A percentile compares a stretch with the other conserved stretches of the same genome.
Evolutionary conservation across 2,329 filamentous ascomycete genomes (phyloP).

Genomic region (Fusarium redolens): DNA sequence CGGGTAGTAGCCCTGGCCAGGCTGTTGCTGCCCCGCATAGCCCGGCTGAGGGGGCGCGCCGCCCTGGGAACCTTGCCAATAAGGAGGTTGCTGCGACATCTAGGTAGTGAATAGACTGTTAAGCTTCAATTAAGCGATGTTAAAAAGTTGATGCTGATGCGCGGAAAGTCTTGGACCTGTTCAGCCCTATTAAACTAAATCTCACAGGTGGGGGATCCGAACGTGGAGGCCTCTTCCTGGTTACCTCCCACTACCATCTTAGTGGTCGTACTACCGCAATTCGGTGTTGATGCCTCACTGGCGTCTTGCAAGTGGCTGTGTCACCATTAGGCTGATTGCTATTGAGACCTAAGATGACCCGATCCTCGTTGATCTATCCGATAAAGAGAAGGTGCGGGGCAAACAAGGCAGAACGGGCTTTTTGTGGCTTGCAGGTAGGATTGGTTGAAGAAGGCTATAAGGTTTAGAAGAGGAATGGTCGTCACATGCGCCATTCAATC

Average conservation of each 20-base stretch:
- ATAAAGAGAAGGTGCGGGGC: neutral
- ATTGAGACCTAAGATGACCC: neutral
- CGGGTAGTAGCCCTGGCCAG: conserved; percentile 21
- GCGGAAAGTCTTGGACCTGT: neutral
- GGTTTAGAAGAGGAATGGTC: no score
- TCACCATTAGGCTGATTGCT: neutral
- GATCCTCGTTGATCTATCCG: neutral
- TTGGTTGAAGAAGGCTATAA: neutral
- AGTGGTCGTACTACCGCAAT: neutral
- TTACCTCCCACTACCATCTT: neutral
- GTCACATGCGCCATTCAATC: neutral
- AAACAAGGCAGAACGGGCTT: neutral
- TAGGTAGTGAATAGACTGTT: neutral
- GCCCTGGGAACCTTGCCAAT: conserved; percentile 27
- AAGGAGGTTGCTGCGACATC: conserved; percentile 36
- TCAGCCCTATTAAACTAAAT: conserved; percentile 6
- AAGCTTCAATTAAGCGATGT: neutral
- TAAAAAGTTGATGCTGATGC: neutral
- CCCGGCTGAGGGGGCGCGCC: conserved; percentile 6
- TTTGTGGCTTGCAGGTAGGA: neutral
- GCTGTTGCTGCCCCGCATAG: conserved; percentile 27
- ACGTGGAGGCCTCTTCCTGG: conserved; percentile 12
- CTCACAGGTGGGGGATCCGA: neutral
- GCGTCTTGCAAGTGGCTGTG: neutral
- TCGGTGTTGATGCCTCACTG: neutral